phyloP scores from a whole-genome alignment of 2,329 filamentous ascomycete species.

The Cordyceps cicadae region DNA sequence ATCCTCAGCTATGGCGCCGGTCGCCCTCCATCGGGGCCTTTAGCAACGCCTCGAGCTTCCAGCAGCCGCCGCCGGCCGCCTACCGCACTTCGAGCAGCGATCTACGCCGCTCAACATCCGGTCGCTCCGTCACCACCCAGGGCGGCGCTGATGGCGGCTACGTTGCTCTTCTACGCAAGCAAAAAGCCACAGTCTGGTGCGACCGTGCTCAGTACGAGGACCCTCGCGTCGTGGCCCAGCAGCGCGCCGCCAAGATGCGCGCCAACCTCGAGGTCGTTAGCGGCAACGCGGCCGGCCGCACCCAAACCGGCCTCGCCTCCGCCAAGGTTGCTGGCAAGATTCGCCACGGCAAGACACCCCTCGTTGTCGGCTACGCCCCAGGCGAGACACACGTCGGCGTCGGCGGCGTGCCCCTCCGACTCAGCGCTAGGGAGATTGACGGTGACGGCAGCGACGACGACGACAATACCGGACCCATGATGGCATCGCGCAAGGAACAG shows the following conservation, averaged over 20 bases:
- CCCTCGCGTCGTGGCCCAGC: slow-evolving; percentile 70
- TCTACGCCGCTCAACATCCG: slow-evolving; percentile 70
- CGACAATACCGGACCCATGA: slow-evolving; percentile 34
- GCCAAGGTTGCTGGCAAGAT: slow-evolving; percentile 75
- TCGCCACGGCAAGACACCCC: slow-evolving; percentile 71
- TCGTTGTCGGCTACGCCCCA: slow-evolving; percentile 69
- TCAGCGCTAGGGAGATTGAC: slow-evolving; percentile 93
- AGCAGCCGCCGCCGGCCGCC: slow-evolving; percentile 48
- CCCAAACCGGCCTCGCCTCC: slow-evolving; percentile 54
- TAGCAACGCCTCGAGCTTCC: slow-evolving; percentile 63
- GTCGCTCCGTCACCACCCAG: slow-evolving; percentile 54
- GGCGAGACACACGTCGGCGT: slow-evolving; percentile 66
- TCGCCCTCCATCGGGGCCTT: slow-evolving; percentile 60
- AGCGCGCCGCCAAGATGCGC: slow-evolving; percentile 77
- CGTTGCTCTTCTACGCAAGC: slow-evolving; percentile 89
- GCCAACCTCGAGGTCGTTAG: slow-evolving; percentile 78
- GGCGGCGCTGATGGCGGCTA: slow-evolving; percentile 52
- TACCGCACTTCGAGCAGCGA: slow-evolving; percentile 48
- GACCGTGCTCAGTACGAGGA: slow-evolving; percentile 91
- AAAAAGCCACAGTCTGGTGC: slow-evolving; percentile 98
- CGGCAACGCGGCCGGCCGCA: slow-evolving; percentile 40
- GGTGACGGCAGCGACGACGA: slow-evolving; percentile 77
- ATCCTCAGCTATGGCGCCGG: slow-evolving; percentile 38
- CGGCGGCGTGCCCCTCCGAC: slow-evolving; percentile 76
- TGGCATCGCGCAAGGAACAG: slow-evolving; percentile 32